These are phyloP conservation scores for Nemania abortiva DNA, from an alignment of 2,329 filamentous ascomycete genomes.

Conservation along the genomic window DNA sequence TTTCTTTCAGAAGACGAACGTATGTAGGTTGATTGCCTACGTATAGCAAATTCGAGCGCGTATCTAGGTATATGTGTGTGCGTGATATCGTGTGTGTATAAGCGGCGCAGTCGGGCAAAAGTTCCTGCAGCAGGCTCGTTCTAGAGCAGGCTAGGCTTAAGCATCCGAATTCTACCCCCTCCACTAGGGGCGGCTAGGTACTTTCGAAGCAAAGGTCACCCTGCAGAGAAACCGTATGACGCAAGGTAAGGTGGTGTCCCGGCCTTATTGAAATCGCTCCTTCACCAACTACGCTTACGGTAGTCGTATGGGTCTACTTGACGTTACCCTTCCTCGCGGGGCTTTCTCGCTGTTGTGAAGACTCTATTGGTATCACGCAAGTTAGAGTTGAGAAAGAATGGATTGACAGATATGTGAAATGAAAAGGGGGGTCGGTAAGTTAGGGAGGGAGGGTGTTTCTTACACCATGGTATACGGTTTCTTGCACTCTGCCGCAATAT, in stretches of 20 bases:
- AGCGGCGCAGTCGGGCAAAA: background rate
- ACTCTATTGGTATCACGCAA: conserved; percentile 40
- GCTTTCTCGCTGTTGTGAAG: conserved; percentile 50
- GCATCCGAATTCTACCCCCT: background rate
- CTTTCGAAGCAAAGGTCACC: background rate
- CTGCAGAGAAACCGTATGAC: conserved; percentile 6
- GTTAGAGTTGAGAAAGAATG: conserved; percentile 1
- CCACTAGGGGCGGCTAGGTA: background rate
- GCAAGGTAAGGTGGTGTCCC: conserved; percentile 4
- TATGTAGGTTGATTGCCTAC: background rate
- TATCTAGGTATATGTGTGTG: conserved; percentile 2
- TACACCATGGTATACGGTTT: conserved; percentile 49
- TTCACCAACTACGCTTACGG: conserved; percentile 4
- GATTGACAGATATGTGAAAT: background rate
- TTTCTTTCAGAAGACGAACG: background rate
- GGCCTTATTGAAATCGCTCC: conserved; percentile 4
- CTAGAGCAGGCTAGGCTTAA: conserved; percentile 19
- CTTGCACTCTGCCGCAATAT: conserved; percentile 33
- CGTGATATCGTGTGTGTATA: conserved; percentile 11
- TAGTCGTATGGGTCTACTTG: background rate
- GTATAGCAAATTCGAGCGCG: background rate
- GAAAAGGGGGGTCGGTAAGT: background rate
- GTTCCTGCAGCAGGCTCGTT: background rate
- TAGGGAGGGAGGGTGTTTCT: conserved; percentile 26
- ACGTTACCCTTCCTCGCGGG: conserved; percentile 34